Percentiles rank a stretch among this genome's conserved stretches.
Conservation (phyloP, 2,329 filamentous ascomycete genomes). For the Camillea tinctor region DNA sequence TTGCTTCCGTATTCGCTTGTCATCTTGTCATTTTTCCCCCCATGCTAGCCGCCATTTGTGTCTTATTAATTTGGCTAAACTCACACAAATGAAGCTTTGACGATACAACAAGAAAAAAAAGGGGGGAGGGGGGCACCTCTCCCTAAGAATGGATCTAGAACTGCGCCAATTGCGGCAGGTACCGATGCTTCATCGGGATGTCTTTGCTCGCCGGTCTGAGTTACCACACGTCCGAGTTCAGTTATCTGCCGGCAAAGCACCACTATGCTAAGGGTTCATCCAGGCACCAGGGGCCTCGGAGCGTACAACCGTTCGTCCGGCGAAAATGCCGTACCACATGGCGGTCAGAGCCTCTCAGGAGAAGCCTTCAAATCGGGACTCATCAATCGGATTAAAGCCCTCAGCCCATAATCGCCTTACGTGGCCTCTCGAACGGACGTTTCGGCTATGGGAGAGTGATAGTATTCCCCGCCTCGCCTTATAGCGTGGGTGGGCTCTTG, state of each 20-base stretch:
- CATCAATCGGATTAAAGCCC: slow-evolving; percentile 17
- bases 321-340: slow-evolving; percentile 11
- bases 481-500: neutral
- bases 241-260: slow-evolving; percentile 12
- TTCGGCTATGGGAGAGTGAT: slow-evolving; percentile 13
- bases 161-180: slow-evolving; percentile 28
- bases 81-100: slow-evolving; percentile 1
- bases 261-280: slow-evolving; percentile 19
- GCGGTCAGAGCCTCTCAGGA: slow-evolving; percentile 11
- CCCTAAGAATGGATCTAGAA: slow-evolving; percentile 13
- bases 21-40: neutral
- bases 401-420: slow-evolving; percentile 13
- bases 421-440: slow-evolving; percentile 13
- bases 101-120: neutral
- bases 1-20: neutral
- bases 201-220: slow-evolving; percentile 16
- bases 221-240: slow-evolving; percentile 19
- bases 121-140: neutral
- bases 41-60: too few relatives aligned
- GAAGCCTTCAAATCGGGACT: slow-evolving; percentile 5
- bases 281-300: slow-evolving; percentile 21
- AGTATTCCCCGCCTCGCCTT: slow-evolving; percentile 21
- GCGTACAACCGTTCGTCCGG: slow-evolving; percentile 21
- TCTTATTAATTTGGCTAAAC: neutral
- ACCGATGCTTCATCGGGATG: slow-evolving; percentile 21